Percentiles rank a stretch among this genome's conserved stretches.
Evolutionary conservation across 495 filamentous ascomycete species (phyloP).

Genomic region (Hyaloscypha bicolor): DNA sequence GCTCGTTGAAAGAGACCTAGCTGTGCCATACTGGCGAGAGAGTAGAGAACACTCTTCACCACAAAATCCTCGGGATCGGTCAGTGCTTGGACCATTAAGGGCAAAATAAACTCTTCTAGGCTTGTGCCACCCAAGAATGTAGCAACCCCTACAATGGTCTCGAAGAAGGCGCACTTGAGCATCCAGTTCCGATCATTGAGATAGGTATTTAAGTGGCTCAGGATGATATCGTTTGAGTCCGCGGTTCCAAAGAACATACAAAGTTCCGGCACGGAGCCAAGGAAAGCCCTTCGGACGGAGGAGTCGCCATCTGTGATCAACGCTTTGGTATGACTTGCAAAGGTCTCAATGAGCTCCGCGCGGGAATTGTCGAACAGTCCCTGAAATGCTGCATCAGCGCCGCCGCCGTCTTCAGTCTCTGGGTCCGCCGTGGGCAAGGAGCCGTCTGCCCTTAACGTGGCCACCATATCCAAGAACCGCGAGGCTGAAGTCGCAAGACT

Average conservation of each 20-base stretch:
- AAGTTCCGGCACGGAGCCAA: slow-evolving; percentile 89
- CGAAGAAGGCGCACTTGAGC: slow-evolving; percentile 94
- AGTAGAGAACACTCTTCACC: slow-evolving; percentile 85
- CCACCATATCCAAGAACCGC: slow-evolving; percentile 86
- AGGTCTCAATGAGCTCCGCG: slow-evolving; percentile 72
- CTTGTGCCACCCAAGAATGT: slow-evolving; percentile 85
- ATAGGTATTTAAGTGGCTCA: slow-evolving; percentile 96
- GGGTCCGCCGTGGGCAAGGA: slow-evolving; percentile 77
- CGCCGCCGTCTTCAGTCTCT: slow-evolving; percentile 72
- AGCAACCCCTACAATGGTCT: slow-evolving; percentile 91
- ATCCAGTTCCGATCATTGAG: slow-evolving; percentile 97
- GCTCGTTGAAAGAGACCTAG: slow-evolving; percentile 84
- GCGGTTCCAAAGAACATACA: slow-evolving; percentile 93
- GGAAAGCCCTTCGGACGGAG: slow-evolving; percentile 88
- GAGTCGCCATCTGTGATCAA: slow-evolving; percentile 85
- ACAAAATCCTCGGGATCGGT: slow-evolving; percentile 96
- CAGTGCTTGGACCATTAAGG: slow-evolving; percentile 94
- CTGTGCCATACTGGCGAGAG: slow-evolving; percentile 85
- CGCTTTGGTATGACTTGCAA: slow-evolving; percentile 85
- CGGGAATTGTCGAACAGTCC: slow-evolving; percentile 82
- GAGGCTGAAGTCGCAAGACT: slow-evolving; percentile 88
- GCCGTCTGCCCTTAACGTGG: slow-evolving; percentile 82
- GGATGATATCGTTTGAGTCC: slow-evolving; percentile 88
- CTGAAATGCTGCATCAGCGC: slow-evolving; percentile 64
- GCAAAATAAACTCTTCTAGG: slow-evolving; percentile 93